Percentiles rank a stretch among this genome's conserved stretches.
These are phyloP conservation scores for Aspergillus sparsus DNA, from an alignment of 495 filamentous ascomycete genomes.

Conservation along the genomic window DNA sequence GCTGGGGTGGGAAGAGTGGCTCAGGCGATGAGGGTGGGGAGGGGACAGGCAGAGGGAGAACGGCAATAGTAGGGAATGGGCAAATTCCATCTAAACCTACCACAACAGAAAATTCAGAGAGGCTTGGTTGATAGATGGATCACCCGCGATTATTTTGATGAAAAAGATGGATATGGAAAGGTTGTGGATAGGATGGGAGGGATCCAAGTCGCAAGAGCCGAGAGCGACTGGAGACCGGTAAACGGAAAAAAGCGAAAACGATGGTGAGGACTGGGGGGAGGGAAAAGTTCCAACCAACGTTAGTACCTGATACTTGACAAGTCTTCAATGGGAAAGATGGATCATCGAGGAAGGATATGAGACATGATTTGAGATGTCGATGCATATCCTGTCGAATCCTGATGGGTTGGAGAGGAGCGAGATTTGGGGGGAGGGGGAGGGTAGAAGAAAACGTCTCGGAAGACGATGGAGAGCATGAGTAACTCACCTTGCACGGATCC, in stretches of 20 bases:
- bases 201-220: slow-evolving; percentile 47
- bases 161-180: slow-evolving; percentile 33
- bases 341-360: slow-evolving; percentile 18
- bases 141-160: slow-evolving; percentile 39
- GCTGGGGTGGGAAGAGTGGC: slow-evolving; percentile 29
- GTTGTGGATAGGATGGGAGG: slow-evolving; percentile 39
- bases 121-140: slow-evolving; percentile 37
- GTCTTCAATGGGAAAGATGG: slow-evolving; percentile 23
- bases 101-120: slow-evolving; percentile 37
- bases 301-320: slow-evolving; percentile 31
- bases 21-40: slow-evolving; percentile 28
- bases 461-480: slow-evolving; percentile 41
- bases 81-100: slow-evolving; percentile 47
- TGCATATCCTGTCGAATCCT: slow-evolving; percentile 36
- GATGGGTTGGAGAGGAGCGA: slow-evolving; percentile 31
- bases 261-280: slow-evolving; percentile 27
- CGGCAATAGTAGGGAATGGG: slow-evolving; percentile 32
- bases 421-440: slow-evolving; percentile 23
- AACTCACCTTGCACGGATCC: slow-evolving; percentile 41
- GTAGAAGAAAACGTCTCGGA: slow-evolving; percentile 41
- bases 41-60: slow-evolving; percentile 30
- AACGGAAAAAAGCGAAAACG: slow-evolving; percentile 35
- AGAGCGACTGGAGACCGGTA: slow-evolving; percentile 29
- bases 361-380: slow-evolving; percentile 28
- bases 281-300: slow-evolving; percentile 24